Base-by-base conservation (phyloP, 257 asterid genomes). In the Datura wrightii region DNA sequence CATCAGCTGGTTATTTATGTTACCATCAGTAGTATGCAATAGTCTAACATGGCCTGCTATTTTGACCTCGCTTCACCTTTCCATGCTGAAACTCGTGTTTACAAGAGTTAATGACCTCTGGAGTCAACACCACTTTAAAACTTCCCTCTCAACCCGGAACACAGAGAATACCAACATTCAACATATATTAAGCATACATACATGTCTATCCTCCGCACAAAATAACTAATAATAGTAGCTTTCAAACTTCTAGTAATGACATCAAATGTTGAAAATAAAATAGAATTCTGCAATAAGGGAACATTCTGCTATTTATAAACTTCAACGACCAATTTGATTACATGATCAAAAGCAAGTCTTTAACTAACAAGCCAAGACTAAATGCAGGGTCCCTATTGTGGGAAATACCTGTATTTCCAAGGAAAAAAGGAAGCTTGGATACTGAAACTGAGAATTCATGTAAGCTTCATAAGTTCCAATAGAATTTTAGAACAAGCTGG, bases 311-410 rank as follows among this genome's bases (percentile, higher is more conserved):
- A 78, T 52, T 78, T 52, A 78, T 78, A 78, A 78, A 44, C 16
- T 50, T 78, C 16, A 7, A 50, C 14, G 82, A 78, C 24, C 65
- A 52, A 34, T 78, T 31, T 34, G 42, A 52, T 78, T 14, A 78
- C 82, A 78, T 78, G 82, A 78, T 78, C 82, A 78, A 78, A 78
- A 78, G 31, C 4, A 50, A 50, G 81, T 24, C 44, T 76, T 48
- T 48, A 48, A 48, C 44, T 48, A 6, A 8, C 82, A 52, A 78
- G 3, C 5, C 82, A 78, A 52, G 65, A 52, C 82, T 78, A 78
- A 78, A 62, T 41, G 48, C 78, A 82, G 60, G 62, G 58, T 56
- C 78, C 74, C 42, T 82, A 62, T 42, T 62, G 59, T 8, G 84
- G 78, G 72, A 82, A 46, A 48, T 81, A 48, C 84, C 74, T 66